A percentile compares a stretch with the other conserved stretches of the same genome.
These are phyloP conservation scores for Zygoascus ofunaensis DNA, from an alignment of 805 yeast species.

Conservation along the genomic window DNA sequence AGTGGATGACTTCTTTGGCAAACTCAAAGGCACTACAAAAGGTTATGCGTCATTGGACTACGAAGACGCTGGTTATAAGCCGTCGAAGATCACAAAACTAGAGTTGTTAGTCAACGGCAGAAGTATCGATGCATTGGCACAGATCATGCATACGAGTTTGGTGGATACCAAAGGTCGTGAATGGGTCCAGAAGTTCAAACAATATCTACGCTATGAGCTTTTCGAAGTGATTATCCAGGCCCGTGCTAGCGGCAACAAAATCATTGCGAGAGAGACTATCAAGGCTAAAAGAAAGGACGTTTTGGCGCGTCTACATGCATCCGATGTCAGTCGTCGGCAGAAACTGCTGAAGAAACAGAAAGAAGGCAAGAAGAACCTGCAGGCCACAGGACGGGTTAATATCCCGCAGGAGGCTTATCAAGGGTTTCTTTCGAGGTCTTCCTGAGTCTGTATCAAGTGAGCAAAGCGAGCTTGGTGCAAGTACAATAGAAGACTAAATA, in stretches of 20 bases:
- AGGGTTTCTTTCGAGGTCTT: slow-evolving; percentile 47
- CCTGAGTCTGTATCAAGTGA: too few species aligned
- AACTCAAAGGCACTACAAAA: slow-evolving; percentile 75
- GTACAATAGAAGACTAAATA: too few species aligned
- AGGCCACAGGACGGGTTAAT: slow-evolving; percentile 65
- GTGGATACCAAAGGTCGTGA: slow-evolving; percentile 65
- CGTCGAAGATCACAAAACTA: slow-evolving; percentile 74
- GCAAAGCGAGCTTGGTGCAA: too few species aligned
- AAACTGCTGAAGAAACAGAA: slow-evolving; percentile 81
- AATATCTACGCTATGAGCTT: slow-evolving; percentile 69
- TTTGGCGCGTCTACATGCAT: slow-evolving; percentile 85
- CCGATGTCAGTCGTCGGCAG: slow-evolving; percentile 84
- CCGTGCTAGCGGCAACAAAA: slow-evolving; percentile 55
- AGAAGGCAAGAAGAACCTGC: slow-evolving; percentile 84
- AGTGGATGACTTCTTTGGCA: slow-evolving; percentile 94
- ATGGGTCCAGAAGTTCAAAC: slow-evolving; percentile 75
- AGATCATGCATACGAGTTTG: slow-evolving; percentile 77
- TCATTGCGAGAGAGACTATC: slow-evolving; percentile 86
- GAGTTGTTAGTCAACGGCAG: slow-evolving; percentile 84
- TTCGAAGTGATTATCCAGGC: slow-evolving; percentile 94
- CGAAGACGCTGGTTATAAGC: slow-evolving; percentile 82
- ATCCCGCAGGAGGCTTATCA: slow-evolving; percentile 84
- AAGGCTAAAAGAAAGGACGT: slow-evolving; percentile 93
- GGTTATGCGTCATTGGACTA: slow-evolving; percentile 94
- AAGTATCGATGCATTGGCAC: slow-evolving; percentile 86